These are phyloP conservation scores for Aspergillus conjunctus DNA, from an alignment of 495 filamentous ascomycete genomes.

Conservation along the genomic window DNA sequence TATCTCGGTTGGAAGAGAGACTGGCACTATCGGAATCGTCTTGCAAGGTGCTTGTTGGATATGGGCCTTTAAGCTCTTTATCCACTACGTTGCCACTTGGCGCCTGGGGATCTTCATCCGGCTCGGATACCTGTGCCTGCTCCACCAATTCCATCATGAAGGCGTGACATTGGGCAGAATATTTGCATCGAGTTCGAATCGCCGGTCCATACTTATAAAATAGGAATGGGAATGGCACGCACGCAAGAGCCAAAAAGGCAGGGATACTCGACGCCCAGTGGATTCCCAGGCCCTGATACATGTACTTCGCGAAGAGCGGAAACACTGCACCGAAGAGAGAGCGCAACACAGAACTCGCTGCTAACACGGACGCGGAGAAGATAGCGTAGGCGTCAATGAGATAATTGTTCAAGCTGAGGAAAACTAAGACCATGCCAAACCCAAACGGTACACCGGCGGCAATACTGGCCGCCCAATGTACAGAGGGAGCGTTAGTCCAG, in stretches of 20 bases:
- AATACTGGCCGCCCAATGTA: slow-evolving; percentile 63
- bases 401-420: slow-evolving; percentile 65
- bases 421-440: slow-evolving; percentile 63
- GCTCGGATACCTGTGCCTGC: slow-evolving; percentile 3
- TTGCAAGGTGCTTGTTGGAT: background rate
- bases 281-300: slow-evolving; percentile 66
- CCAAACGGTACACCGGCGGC: slow-evolving; percentile 62
- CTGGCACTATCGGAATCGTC: background rate
- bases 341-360: slow-evolving; percentile 63
- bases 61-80: background rate
- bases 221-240: slow-evolving; percentile 68
- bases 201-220: slow-evolving; percentile 64
- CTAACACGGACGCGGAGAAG: slow-evolving; percentile 68
- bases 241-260: slow-evolving; percentile 66
- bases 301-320: slow-evolving; percentile 68
- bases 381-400: slow-evolving; percentile 69
- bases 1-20: background rate
- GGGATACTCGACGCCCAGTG: slow-evolving; percentile 71
- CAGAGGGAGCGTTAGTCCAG: slow-evolving; percentile 57
- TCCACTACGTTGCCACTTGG: background rate
- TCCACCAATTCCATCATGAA: slow-evolving; percentile 48
- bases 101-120: background rate
- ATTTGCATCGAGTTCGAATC: slow-evolving; percentile 66
- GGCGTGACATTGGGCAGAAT: slow-evolving; percentile 58
- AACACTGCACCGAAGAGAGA: slow-evolving; percentile 67